Conservation (phyloP, 805 yeast genomes). For the Candida bentonensis region DNA sequence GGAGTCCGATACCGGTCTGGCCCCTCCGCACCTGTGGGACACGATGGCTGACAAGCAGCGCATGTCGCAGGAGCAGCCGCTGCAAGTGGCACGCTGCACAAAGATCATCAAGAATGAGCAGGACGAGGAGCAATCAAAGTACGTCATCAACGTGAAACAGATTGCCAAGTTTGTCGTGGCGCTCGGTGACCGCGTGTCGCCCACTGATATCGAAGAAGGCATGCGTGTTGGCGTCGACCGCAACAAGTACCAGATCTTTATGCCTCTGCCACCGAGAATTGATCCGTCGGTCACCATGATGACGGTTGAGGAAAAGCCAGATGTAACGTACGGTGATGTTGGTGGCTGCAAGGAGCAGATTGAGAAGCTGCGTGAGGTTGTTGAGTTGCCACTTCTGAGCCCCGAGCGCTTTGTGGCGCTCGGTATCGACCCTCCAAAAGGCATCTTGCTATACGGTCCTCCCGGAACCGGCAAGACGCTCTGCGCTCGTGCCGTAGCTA, state of each 20-base stretch:
- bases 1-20: slow-evolving; percentile 95
- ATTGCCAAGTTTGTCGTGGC: slow-evolving; percentile 97
- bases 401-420: slow-evolving; percentile 95
- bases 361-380: slow-evolving; percentile 91
- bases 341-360: slow-evolving; percentile 99
- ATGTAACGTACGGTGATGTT: slow-evolving; percentile 93
- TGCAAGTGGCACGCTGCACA: slow-evolving; percentile 97
- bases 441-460: slow-evolving; percentile 90
- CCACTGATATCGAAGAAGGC: slow-evolving; percentile 98
- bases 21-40: slow-evolving; percentile 96
- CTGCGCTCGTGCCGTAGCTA: slow-evolving; percentile 98
- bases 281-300: slow-evolving; percentile 98
- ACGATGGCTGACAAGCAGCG: slow-evolving; percentile 91
- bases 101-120: slow-evolving; percentile 53
- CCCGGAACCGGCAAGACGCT: slow-evolving; percentile 98
- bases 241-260: slow-evolving; percentile 89
- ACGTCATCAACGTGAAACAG: slow-evolving; percentile 93
- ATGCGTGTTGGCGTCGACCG: slow-evolving; percentile 99
- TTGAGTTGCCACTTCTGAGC: slow-evolving; percentile 80
- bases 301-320: slow-evolving; percentile 99
- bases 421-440: slow-evolving; percentile 99
- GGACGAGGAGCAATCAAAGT: slow-evolving; percentile 70
- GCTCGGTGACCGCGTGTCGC: slow-evolving; percentile 90
- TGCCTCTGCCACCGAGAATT: slow-evolving; percentile 94
- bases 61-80: slow-evolving; percentile 84